These are phyloP conservation scores for Xerocomus spinulosus DNA, from an alignment of 768 basidiomycete species.

Conservation along the genomic window DNA sequence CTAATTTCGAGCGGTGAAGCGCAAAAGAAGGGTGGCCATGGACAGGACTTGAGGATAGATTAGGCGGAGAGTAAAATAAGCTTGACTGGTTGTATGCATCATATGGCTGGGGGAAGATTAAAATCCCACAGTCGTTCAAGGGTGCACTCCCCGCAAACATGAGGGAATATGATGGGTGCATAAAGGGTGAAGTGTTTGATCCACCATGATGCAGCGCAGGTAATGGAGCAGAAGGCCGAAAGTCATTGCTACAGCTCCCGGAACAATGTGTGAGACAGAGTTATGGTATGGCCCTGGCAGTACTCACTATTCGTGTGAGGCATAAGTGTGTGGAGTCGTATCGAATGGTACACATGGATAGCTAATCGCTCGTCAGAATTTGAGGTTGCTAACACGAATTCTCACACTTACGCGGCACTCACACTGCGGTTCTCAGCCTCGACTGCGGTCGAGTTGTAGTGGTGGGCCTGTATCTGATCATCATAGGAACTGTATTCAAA, in stretches of 20 bases:
- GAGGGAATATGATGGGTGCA: not conserved
- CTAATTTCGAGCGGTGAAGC: not conserved
- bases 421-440: not conserved
- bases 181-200: not conserved
- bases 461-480: constrained; percentile 1
- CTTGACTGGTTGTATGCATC: constrained; percentile 8
- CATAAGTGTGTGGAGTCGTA: not conserved
- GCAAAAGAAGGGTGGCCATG: not conserved
- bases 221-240: not conserved
- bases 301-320: constrained; percentile 10
- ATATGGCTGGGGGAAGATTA: not conserved
- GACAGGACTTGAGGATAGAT: not conserved
- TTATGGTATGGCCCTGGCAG: not conserved
- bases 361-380: constrained; percentile 10
- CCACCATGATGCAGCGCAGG: not conserved
- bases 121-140: not conserved
- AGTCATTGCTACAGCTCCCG: constrained; percentile 1
- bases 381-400: not conserved
- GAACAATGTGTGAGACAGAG: not conserved
- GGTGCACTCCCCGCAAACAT: not conserved
- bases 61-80: not conserved
- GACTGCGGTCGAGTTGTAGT: not conserved
- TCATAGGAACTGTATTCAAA: constrained; percentile 5
- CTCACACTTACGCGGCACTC: constrained; percentile 8
- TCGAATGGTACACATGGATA: not conserved